These are phyloP conservation scores for Allantophomopsis lycopodina DNA, from an alignment of 2,329 filamentous ascomycete genomes.

Conservation along the genomic window DNA sequence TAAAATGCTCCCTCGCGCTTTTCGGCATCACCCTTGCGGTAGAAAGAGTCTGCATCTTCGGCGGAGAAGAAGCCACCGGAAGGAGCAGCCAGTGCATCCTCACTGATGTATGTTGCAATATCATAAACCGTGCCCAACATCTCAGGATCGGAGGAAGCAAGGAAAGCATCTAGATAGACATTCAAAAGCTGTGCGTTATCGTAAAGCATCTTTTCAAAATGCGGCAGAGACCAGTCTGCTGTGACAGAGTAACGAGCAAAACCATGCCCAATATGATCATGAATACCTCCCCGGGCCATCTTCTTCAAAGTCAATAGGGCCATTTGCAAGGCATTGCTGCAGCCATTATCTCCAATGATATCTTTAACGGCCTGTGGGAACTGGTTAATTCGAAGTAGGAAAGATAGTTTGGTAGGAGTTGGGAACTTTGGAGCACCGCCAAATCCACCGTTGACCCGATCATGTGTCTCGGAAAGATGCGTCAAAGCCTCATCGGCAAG, in stretches of 20 bases:
- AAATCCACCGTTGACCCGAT: slow-evolving; percentile 69
- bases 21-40: slow-evolving; percentile 59
- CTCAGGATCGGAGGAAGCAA: slow-evolving; percentile 41
- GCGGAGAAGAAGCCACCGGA: slow-evolving; percentile 74
- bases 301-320: slow-evolving; percentile 66
- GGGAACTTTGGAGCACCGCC: slow-evolving; percentile 74
- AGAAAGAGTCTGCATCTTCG: slow-evolving; percentile 79
- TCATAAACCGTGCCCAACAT: slow-evolving; percentile 69
- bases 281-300: slow-evolving; percentile 60
- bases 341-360: slow-evolving; percentile 76
- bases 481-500: slow-evolving; percentile 80
- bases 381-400: slow-evolving; percentile 61
- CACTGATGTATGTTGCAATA: slow-evolving; percentile 75
- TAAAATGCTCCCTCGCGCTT: slow-evolving; percentile 90
- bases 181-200: slow-evolving; percentile 81
- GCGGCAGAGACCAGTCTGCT: slow-evolving; percentile 81
- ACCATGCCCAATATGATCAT: slow-evolving; percentile 66
- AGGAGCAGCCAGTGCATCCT: slow-evolving; percentile 48
- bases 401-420: slow-evolving; percentile 72
- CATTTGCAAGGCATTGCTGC: slow-evolving; percentile 61
- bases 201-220: slow-evolving; percentile 95
- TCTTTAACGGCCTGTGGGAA: slow-evolving; percentile 65
- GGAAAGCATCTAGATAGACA: slow-evolving; percentile 78
- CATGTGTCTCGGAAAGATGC: slow-evolving; percentile 70
- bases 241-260: slow-evolving; percentile 84